Percentiles rank a stretch among this genome's conserved stretches.
Evolutionary conservation across 257 asterid species (phyloP).

Genomic region (Solanum dulcamara): DNA sequence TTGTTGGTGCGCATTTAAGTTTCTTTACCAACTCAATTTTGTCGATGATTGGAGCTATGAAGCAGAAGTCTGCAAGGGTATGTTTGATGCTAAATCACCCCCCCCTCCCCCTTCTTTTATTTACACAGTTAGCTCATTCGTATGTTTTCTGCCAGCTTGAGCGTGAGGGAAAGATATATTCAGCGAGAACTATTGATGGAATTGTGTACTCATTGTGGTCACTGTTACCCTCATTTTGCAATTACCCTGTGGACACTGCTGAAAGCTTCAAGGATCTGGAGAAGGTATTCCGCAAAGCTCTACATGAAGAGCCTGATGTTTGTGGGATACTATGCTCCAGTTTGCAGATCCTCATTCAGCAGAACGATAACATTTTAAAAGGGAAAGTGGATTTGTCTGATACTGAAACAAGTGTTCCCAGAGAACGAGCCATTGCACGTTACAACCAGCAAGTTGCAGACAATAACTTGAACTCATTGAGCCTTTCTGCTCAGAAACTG

Average conservation of each 20-base stretch:
- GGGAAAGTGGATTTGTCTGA: constrained; percentile 29
- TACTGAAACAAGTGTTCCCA: constrained; percentile 29
- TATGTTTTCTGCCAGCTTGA: constrained; percentile 41
- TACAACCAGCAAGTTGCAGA: constrained; percentile 46
- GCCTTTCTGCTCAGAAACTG: constrained; percentile 42
- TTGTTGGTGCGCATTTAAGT: constrained; percentile 53
- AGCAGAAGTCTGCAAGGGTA: constrained; percentile 60
- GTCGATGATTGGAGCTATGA: constrained; percentile 49
- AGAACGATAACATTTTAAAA: constrained; percentile 51
- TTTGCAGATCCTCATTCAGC: constrained; percentile 76
- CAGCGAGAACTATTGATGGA: constrained; percentile 58
- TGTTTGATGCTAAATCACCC: background rate
- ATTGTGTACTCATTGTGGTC: constrained; percentile 89
- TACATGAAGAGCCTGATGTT: constrained; percentile 53
- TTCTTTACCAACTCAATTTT: constrained; percentile 55
- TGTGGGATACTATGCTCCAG: constrained; percentile 77
- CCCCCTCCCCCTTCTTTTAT: background rate
- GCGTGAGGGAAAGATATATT: constrained; percentile 49
- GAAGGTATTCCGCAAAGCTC: constrained; percentile 47
- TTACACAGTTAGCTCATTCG: background rate
- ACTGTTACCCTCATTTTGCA: constrained; percentile 88
- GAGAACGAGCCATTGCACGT: constrained; percentile 40
- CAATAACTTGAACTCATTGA: constrained; percentile 51
- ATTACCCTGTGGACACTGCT: constrained; percentile 80
- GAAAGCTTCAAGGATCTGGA: constrained; percentile 56